Evolutionary conservation across 1,139 yeast species (phyloP), one percentile per base, ranked within the genome.

Genomic region (Zygosaccharomyces pseudobailii): DNA sequence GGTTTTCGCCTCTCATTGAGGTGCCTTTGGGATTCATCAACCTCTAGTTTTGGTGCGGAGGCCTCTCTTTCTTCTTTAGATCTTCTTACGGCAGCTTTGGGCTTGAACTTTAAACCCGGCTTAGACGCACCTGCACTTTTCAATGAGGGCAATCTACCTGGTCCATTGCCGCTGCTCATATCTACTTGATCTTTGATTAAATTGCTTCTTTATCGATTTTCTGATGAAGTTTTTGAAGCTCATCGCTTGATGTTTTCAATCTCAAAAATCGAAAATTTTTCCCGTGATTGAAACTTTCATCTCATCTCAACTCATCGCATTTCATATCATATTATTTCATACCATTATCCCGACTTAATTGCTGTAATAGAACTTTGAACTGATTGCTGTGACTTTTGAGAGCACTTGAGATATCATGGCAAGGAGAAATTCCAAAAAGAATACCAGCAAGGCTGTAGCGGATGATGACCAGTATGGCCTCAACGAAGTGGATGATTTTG

Each of bases 21-120:
- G 27, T 57, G 63, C 43, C 54, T 61, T 65, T 46, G 46, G 17
- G 53, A 49, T 7, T 63, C 67, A 28, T 63, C 70, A 19, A 69
- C 67, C 50, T 79, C 76, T 43, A 77, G 69, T 51, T 74, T 73
- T 1, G 89, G 87, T 0, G 89, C 89, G 34, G 80, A 79, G 38
- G 84, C 81, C 25, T 81, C 94, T 63, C 96, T 72, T 59, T 87
- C 96, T 58, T 86, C 92, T 56, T 87, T 84, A 20, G 88, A 71
- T 62, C 87, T 80, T 66, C 97, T 73, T 1, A 87, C 87, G 36
- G 88, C 95, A 1, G 74, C 83, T 64, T 88, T 88, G 1, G 96
- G 96, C 61, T 82, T 79, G 67, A 88, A 88, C 65, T 84, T 82
- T 44, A 78, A 71, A 24, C 74, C 72, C 20, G 80, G 79, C 57